Base-by-base conservation (phyloP, 352 stramenopile genomes). In the Peronospora belbahrii region DNA sequence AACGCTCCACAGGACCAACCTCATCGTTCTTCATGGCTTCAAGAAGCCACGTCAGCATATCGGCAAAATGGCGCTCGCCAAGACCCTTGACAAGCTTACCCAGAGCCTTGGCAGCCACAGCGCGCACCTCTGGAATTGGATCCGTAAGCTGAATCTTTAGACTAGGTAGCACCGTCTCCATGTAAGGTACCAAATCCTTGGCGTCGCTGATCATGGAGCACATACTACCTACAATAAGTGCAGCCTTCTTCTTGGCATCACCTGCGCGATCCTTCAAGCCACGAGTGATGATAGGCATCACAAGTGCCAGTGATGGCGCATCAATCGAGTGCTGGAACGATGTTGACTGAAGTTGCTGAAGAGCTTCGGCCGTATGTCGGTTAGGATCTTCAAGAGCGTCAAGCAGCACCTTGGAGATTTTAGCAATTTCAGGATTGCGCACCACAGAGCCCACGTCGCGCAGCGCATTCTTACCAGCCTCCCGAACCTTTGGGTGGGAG, bases 321-420 rank as follows among this genome's bases (percentile, higher is more conserved):
- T 99, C 97, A 57, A 99, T 98, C 52, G 96, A 97, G 75, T 99
- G 97, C 55, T 99, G 80, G 67, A 99, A 99, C 48, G 96, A 94
- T 20, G 95, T 99, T 30, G 85, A 94, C 48, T 99, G 95, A 22
- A 99, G 67, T 53, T 96, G 81, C 74, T 99, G 95, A 13, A 99
- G 73, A 39, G 95, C 97, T 19, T 89, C 80, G 13, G 86, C 57
- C 13, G 96, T 99, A 55, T 87, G 64, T 45, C 78, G 81, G 54
- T 91, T 92, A 0, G 92, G 91, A 57, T 99, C 95, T 39, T 95
- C 96, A 17, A 99, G 65, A 7, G 96, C 97, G 43, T 95, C 95
- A 37, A 99, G 73, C 19, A 99, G 63, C 17, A 83, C 74, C 31
- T 78, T 68, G 41, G 90, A 96, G 24, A 99, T 95, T 4, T 87